A percentile compares a stretch with the other conserved stretches of the same genome.
phyloP scores from a whole-genome alignment of 768 basidiomycete genomes.

The Hygrophorus russula region DNA sequence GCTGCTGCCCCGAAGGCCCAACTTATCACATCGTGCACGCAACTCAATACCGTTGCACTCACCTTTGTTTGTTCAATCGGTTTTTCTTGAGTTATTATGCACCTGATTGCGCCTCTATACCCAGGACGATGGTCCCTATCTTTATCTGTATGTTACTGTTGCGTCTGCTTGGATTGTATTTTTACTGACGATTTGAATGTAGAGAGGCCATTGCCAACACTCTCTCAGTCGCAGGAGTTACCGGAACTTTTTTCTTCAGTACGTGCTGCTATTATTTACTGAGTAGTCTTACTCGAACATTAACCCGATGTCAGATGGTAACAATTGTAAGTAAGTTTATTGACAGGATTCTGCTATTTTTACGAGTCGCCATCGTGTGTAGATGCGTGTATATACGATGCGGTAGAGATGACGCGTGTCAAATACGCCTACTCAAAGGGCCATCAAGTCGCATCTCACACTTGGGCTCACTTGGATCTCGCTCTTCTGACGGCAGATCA shows the following conservation, averaged over 20 bases:
- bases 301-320: slow-evolving; percentile 2
- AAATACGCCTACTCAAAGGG: slow-evolving; percentile 28
- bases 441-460: slow-evolving; percentile 37
- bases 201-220: slow-evolving; percentile 18
- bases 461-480: slow-evolving; percentile 32
- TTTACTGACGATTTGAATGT: not conserved
- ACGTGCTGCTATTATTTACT: no score
- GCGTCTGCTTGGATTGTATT: not conserved
- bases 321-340: slow-evolving; percentile 8
- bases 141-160: slow-evolving; percentile 19
- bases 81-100: not conserved
- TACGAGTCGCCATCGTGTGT: not conserved
- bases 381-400: slow-evolving; percentile 29
- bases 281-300: no score
- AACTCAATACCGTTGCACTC: slow-evolving; percentile 27
- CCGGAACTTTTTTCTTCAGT: slow-evolving; percentile 20
- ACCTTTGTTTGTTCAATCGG: slow-evolving; percentile 23
- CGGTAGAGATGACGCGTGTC: slow-evolving; percentile 14
- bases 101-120: slow-evolving; percentile 9
- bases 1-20: slow-evolving; percentile 13
- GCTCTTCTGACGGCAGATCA: slow-evolving; percentile 20
- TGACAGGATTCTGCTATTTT: not conserved
- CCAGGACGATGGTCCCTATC: slow-evolving; percentile 29
- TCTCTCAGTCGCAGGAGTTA: slow-evolving; percentile 14
- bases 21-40: slow-evolving; percentile 23